Base-by-base conservation (phyloP, 495 filamentous ascomycete species). In the Podospora pseudopauciseta region DNA sequence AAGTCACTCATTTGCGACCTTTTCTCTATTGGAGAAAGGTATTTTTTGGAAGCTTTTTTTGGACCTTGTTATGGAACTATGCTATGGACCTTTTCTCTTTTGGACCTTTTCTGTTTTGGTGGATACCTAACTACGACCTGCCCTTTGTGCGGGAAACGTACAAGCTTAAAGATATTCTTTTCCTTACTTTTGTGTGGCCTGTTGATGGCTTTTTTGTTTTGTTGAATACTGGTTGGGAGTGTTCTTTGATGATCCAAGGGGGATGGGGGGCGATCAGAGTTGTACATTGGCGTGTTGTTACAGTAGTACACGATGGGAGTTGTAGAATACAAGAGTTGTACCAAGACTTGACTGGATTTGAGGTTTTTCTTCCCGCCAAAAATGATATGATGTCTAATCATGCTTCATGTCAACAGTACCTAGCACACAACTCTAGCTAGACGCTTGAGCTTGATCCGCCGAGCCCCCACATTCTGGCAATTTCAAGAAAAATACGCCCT, bases 1-100 rank as follows among this genome's bases (percentile, higher is more conserved):
- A 57, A 56, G 69, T 71, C 69, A 71, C 66, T 71, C 71, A 30
- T 60, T 73, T 66, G 63, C 66, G 68, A 73, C 69, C 56, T 65
- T 54, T 71, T 70, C 23, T 56, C 16, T 20, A 15, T 56, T 13
- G 15, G 18, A 58, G 55, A 7, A n/a, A 13, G 55, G 55, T 58
- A 58, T 58, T 58, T 20, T 66, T 68, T 63, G 18, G 11, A 58
- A 58, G 60, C 63, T 39, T 63, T 65, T 63, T 57, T 63, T 55
- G 18, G 20, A 20, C 28, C 28, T 62, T 62, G 27, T 62, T 19
- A n/a, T 20, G 62, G 34, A 60, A 54, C 49, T 60, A 32, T 13
- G 39, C 49, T 54, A 49, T 44, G 44, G 27, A n/a, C 32, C 5
- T 56, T 68, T 65, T 56, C n/a, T 66, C 26, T 66, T 68, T 63